phyloP scores from a whole-genome alignment of 2,329 filamentous ascomycete species.

The Blastomyces silverae region DNA sequence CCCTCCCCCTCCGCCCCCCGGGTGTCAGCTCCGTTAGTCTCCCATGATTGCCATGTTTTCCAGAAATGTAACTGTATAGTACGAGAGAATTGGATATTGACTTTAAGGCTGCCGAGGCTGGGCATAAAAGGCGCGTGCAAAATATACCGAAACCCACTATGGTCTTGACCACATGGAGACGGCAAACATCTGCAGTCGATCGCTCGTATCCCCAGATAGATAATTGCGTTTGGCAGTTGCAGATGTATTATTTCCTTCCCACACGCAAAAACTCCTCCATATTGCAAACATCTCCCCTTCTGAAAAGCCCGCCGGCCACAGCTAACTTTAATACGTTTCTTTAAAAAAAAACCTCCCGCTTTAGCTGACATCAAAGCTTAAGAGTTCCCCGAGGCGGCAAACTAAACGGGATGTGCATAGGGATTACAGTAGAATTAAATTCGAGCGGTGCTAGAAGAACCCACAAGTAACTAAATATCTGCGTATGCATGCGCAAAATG shows the following conservation, averaged over 20 bases:
- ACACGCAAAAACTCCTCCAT: not conserved
- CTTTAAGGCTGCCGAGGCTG: not conserved
- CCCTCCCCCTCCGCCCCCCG: too few relatives aligned
- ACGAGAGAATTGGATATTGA: not conserved
- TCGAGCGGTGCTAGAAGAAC: not conserved
- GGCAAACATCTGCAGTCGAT: not conserved
- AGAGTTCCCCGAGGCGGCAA: not conserved
- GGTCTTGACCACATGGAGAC: not conserved
- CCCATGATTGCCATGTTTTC: too few relatives aligned
- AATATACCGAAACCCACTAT: not conserved
- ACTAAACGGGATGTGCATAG: not conserved
- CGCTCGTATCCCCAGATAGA: not conserved
- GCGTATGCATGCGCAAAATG: not conserved
- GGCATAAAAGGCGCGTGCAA: not conserved
- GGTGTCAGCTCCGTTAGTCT: too few relatives aligned
- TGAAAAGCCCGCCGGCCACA: not conserved
- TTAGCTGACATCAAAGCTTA: not conserved
- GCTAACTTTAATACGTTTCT: not conserved
- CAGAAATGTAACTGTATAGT: too few relatives aligned
- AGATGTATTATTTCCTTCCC: not conserved
- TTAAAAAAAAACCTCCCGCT: not conserved
- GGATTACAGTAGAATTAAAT: not conserved
- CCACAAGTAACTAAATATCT: not conserved
- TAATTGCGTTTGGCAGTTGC: not conserved
- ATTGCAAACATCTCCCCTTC: not conserved